Base-by-base conservation (phyloP, 257 asterid species). In the Solanum habrochaites region DNA sequence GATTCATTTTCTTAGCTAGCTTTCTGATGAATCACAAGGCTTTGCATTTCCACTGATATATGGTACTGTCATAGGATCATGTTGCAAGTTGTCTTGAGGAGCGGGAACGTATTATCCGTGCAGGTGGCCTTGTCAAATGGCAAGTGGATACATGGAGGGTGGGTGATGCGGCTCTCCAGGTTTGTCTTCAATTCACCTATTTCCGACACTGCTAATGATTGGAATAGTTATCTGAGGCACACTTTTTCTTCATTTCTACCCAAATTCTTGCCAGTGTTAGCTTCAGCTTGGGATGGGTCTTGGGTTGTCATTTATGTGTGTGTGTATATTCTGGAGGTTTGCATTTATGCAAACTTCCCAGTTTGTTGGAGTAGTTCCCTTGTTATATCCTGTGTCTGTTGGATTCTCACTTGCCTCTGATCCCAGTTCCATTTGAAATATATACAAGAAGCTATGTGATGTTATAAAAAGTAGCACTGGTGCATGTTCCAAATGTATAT, bases 101-200 rank as follows among this genome's bases (percentile, higher is more conserved):
- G 95, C 93, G 99, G 90, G 95, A 97, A 60, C 98, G 97, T 43
- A 95, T 95, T 60, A 67, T 88, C 27, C 87, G 90, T 67, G 97
- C 96, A 31, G 99, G 99, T 31, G 96, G 94, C 81, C 86, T 90
- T 78, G 99, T 94, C 85, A 92, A 95, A 92, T 95, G 97, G 99
- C 97, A 91, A 89, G 91, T 93, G 31, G 99, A 97, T 88, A 94
- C 99, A 69, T 97, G 99, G 99, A 92, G 99, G 91, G 94, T 95
- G 83, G 99, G 99, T 88, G 91, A 88, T 77, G 98, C 98, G 31
- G 99, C 98, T 88, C 98, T 97, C 47, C 98, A 97, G 98, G 98
- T 97, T 86, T 45, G 75, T 90, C 84, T 86, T 88, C 62, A 52
- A 37, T n/a, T 77, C 45, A 80, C 69, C 29, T 29, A 31, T 49